phyloP scores from a whole-genome alignment of 257 asterid species.

The Marsdenia floribunda region DNA sequence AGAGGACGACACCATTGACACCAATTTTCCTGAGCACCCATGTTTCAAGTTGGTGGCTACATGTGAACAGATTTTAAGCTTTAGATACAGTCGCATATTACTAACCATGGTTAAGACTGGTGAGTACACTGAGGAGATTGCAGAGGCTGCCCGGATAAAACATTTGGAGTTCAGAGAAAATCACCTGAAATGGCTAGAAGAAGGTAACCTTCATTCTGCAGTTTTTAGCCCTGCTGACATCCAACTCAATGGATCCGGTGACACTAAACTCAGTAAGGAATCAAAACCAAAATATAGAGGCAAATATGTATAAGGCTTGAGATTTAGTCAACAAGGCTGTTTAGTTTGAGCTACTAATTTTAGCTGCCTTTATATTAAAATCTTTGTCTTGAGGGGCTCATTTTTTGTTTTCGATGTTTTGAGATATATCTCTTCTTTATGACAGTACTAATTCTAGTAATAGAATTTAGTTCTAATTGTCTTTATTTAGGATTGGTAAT shows the following conservation, averaged over 20 bases:
- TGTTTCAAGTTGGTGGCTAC: constrained; percentile 66
- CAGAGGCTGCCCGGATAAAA: constrained; percentile 51
- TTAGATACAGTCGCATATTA: constrained; percentile 50
- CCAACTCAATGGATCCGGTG: constrained; percentile 36
- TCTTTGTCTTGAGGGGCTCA: no score
- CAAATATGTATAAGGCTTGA: constrained; percentile 65
- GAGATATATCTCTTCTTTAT: no score
- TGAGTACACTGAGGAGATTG: constrained; percentile 64
- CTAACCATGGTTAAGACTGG: constrained; percentile 28
- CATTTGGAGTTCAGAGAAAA: constrained; percentile 78
- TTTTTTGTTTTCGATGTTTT: no score
- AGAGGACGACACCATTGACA: constrained; percentile 53
- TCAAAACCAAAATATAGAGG: constrained; percentile 86
- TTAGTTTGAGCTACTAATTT: background rate
- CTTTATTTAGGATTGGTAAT: no score
- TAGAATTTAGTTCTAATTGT: no score
- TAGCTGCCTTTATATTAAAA: background rate
- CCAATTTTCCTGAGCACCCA: constrained; percentile 81
- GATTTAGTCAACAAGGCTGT: constrained; percentile 11
- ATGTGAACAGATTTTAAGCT: constrained; percentile 89
- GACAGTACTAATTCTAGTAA: no score
- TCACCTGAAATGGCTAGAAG: constrained; percentile 93
- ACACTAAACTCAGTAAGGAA: constrained; percentile 39
- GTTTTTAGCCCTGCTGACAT: constrained; percentile 66
- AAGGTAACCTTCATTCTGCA: constrained; percentile 91